Conservation (phyloP, 2,329 filamentous ascomycete species). For the Epichloe coenophiala region DNA sequence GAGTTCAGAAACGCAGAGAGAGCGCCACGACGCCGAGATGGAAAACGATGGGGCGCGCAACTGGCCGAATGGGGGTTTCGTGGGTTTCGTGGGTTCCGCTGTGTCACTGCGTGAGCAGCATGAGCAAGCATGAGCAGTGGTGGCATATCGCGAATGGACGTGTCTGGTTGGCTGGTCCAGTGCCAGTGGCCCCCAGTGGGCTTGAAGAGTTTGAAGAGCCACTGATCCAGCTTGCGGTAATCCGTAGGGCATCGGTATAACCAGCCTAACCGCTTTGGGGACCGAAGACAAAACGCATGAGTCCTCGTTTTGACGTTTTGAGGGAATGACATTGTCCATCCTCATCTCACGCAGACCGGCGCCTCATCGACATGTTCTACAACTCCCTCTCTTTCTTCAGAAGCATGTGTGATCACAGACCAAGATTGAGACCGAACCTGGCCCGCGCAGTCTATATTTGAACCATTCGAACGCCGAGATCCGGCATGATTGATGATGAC, state of each 20-base stretch:
- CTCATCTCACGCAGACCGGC: background rate
- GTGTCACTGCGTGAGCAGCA: background rate
- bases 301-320: no score
- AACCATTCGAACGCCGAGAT: background rate
- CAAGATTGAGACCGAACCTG: background rate
- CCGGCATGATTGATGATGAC: constrained; percentile 2
- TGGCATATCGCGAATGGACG: background rate
- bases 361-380: background rate
- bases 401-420: background rate
- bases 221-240: background rate
- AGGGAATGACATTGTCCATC: no score
- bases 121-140: no score
- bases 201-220: no score
- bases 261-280: constrained; percentile 9
- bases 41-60: background rate
- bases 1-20: no score
- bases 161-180: background rate
- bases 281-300: constrained; percentile 7
- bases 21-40: background rate
- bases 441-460: background rate
- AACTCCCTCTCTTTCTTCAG: background rate
- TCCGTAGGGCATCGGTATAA: background rate
- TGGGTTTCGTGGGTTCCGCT: no score
- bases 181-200: background rate
- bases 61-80: background rate